Conservation (phyloP, 75 land plant species). For the Selaginella moellendorffii region DNA sequence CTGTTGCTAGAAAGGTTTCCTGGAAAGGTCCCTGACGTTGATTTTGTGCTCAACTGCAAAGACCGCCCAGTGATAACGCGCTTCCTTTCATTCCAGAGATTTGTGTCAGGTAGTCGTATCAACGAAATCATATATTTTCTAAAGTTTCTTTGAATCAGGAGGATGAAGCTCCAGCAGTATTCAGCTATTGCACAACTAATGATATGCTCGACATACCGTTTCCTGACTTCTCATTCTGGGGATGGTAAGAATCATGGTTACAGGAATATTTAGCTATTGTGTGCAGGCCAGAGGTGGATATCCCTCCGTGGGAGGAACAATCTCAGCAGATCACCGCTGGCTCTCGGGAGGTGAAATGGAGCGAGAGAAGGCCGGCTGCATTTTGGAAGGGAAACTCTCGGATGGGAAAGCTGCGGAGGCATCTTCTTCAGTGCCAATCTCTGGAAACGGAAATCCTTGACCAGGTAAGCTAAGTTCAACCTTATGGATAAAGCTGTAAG, state of each 20-base stretch:
- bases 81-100: no score
- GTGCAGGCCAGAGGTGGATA: neutral
- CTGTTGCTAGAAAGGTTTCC: slow-evolving; percentile 4
- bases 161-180: no score
- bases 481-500: neutral
- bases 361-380: neutral
- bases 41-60: neutral
- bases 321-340: neutral
- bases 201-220: neutral
- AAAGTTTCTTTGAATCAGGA: no score
- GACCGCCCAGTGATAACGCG: neutral
- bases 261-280: no score
- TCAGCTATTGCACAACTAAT: neutral
- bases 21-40: neutral
- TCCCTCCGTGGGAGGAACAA: neutral
- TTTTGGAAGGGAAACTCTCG: neutral
- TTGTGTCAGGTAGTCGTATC: no score
- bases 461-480: neutral
- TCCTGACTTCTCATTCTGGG: neutral
- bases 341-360: neutral
- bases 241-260: no score
- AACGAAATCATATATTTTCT: no score
- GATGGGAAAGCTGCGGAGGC: neutral
- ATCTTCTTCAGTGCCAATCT: neutral
- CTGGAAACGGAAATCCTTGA: neutral